Evolutionary conservation across 164 flowering plant species (phyloP).

Genomic region (Dillenia suffruticosa): DNA sequence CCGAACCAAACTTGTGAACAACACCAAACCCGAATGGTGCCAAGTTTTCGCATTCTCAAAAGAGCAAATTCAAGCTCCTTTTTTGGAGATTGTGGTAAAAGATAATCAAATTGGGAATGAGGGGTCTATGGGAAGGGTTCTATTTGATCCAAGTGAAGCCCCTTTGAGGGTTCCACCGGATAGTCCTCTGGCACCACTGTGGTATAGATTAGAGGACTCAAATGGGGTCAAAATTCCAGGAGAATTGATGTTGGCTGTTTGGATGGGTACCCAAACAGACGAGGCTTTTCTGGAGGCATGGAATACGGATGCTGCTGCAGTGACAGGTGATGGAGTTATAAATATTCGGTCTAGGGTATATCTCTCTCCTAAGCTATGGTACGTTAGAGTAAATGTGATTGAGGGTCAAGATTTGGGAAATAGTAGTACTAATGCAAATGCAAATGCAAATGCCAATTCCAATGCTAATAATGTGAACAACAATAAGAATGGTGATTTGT

Average conservation of each 20-base stretch:
- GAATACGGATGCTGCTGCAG: conserved; percentile 27
- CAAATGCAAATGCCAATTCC: conserved; percentile 2
- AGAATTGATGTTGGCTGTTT: conserved; percentile 58
- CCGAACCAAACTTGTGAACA: conserved; percentile 21
- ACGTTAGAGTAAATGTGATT: conserved; percentile 47
- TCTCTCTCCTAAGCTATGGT: conserved; percentile 58
- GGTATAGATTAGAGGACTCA: conserved; percentile 47
- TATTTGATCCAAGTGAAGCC: conserved; percentile 40
- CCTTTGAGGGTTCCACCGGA: conserved; percentile 59
- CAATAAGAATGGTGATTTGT: not conserved
- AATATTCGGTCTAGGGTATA: conserved; percentile 49
- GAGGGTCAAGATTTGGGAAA: conserved; percentile 51
- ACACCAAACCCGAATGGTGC: conserved; percentile 30
- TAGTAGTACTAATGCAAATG: conserved; percentile 16
- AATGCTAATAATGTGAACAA: conserved; percentile 12
- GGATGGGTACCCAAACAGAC: conserved; percentile 72
- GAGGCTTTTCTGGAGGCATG: conserved; percentile 38
- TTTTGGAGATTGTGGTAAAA: conserved; percentile 19
- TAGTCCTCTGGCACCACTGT: conserved; percentile 57
- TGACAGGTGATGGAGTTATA: conserved; percentile 23
- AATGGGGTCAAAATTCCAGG: conserved; percentile 35
- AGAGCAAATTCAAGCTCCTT: conserved; percentile 19
- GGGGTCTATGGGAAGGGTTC: conserved; percentile 34
- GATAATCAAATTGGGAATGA: conserved; percentile 38
- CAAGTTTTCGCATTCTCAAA: conserved; percentile 30